These are phyloP conservation scores for Sugiyamaella neomexicana DNA, from an alignment of 1,139 yeast genomes.

Conservation along the genomic window DNA sequence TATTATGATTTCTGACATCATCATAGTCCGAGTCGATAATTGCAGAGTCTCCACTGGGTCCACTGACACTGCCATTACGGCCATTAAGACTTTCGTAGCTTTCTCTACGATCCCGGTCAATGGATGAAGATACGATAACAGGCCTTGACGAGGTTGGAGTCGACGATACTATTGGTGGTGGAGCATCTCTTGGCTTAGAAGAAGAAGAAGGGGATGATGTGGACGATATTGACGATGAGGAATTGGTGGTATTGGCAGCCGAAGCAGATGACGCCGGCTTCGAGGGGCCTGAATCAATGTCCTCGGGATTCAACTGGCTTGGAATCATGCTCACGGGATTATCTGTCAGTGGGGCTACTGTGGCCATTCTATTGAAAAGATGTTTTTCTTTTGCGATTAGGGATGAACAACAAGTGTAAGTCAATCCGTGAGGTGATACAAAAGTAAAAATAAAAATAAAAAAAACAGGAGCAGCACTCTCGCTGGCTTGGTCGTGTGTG, in stretches of 20 bases:
- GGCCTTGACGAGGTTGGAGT: slow-evolving; percentile 6
- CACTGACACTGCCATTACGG: background rate
- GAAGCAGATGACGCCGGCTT: background rate
- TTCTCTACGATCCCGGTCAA: slow-evolving; percentile 11
- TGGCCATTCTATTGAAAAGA: slow-evolving; percentile 2
- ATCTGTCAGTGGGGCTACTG: slow-evolving; percentile 8
- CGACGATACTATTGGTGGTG: slow-evolving; percentile 2
- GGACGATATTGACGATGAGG: background rate
- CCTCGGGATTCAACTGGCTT: background rate
- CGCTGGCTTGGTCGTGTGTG: background rate
- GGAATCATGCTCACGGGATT: background rate
- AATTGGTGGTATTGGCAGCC: background rate
- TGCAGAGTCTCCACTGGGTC: background rate
- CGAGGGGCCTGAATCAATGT: background rate
- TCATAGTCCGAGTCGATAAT: background rate
- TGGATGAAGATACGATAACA: slow-evolving; percentile 13
- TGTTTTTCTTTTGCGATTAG: no score
- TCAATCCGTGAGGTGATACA: no score
- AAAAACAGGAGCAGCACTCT: no score
- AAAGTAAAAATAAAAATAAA: no score
- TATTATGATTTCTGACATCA: background rate
- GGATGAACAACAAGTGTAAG: no score
- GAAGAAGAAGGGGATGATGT: background rate
- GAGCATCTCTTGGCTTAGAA: slow-evolving; percentile 6
- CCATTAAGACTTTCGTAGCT: background rate